phyloP scores from a whole-genome alignment of 345 rosid genomes.

The Firmiana major region DNA sequence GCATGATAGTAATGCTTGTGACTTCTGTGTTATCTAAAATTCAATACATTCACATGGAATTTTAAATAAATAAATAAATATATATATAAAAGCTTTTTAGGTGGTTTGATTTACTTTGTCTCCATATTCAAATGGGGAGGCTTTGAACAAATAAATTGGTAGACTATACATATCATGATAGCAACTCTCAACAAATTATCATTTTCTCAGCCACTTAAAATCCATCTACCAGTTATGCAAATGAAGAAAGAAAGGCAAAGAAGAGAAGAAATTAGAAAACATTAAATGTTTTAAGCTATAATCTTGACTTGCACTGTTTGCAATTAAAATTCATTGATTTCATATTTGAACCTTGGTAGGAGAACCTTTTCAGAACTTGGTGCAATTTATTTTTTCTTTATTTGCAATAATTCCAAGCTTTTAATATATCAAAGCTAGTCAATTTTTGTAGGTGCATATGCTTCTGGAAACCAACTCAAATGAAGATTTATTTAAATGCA shows the following conservation, averaged over 20 bases:
- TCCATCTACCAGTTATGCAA: no score
- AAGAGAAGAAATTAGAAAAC: neutral
- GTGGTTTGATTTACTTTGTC: neutral
- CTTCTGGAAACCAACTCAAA: neutral
- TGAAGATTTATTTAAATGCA: neutral
- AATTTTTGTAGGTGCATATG: neutral
- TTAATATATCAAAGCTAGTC: neutral
- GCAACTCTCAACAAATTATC: neutral
- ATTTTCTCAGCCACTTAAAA: neutral
- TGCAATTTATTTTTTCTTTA: neutral
- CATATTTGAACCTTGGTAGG: neutral
- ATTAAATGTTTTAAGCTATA: neutral
- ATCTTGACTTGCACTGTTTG: neutral
- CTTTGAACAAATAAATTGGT: neutral
- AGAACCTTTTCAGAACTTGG: neutral
- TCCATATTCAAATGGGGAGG: neutral
- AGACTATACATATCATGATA: neutral
- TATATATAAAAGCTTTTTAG: neutral
- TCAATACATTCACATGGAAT: neutral
- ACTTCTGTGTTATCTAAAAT: neutral
- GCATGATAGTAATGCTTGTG: neutral
- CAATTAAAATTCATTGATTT: neutral
- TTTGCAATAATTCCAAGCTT: no score
- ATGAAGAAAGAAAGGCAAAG: neutral
- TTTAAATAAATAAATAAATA: neutral